Evolutionary conservation across 495 filamentous ascomycete genomes (phyloP).

Genomic region (Pseudevernia furfuracea): DNA sequence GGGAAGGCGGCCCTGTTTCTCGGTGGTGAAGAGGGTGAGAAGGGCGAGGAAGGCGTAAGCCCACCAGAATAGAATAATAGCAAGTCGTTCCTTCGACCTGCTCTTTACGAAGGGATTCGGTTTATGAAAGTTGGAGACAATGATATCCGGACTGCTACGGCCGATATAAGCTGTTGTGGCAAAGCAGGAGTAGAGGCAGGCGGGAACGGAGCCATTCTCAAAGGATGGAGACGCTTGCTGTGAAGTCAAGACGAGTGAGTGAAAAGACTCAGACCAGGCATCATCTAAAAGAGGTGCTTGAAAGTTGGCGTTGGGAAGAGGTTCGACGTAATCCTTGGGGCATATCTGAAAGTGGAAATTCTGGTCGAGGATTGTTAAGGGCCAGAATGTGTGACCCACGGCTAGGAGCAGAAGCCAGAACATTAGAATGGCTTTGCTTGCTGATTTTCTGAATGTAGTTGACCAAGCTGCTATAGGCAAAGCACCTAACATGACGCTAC

Average conservation of each 20-base stretch:
- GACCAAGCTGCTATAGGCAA: slow-evolving; percentile 18
- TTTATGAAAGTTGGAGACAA: neutral
- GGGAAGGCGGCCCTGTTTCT: slow-evolving; percentile 6
- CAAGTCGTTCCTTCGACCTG: neutral
- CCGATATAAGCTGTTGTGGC: slow-evolving; percentile 13
- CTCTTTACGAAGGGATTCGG: neutral
- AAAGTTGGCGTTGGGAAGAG: slow-evolving; percentile 5
- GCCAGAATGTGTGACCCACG: slow-evolving; percentile 7
- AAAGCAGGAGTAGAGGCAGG: slow-evolving; percentile 19
- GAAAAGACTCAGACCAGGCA: slow-evolving; percentile 12
- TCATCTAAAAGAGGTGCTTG: slow-evolving; percentile 8
- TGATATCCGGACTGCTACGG: slow-evolving; percentile 3
- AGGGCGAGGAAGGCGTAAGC: slow-evolving; percentile 9
- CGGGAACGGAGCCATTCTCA: slow-evolving; percentile 5
- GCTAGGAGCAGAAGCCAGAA: slow-evolving; percentile 10
- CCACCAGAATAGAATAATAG: slow-evolving; percentile 11
- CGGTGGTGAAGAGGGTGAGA: slow-evolving; percentile 15
- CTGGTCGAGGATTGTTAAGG: neutral
- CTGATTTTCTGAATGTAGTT: slow-evolving; percentile 12
- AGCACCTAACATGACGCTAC: slow-evolving; percentile 12
- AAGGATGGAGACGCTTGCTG: slow-evolving; percentile 1
- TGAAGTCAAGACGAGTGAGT: slow-evolving; percentile 6
- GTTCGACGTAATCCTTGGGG: slow-evolving; percentile 8
- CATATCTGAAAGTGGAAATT: slow-evolving; percentile 10
- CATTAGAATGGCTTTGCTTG: slow-evolving; percentile 8